These are phyloP conservation scores for Fraxinus baroniana DNA, from an alignment of 305 asterid species.

Conservation along the genomic window DNA sequence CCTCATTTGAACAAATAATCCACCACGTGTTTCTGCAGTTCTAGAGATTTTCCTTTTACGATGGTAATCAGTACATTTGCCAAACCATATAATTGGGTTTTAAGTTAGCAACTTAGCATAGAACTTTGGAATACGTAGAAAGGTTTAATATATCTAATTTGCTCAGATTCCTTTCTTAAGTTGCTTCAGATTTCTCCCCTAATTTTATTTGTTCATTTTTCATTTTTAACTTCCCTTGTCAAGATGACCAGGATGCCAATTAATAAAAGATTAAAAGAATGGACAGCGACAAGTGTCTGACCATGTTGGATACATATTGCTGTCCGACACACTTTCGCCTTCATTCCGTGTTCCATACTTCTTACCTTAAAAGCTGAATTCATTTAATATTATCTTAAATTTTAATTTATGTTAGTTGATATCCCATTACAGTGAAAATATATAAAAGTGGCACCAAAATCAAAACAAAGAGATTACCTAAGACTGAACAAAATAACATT, in stretches of 20 bases:
- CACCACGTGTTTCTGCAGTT: neutral
- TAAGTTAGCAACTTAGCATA: neutral
- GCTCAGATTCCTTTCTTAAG: neutral
- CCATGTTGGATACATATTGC: neutral
- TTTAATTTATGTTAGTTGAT: neutral
- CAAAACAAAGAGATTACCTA: neutral
- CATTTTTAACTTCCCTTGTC: neutral
- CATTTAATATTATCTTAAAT: neutral
- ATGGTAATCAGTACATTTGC: neutral
- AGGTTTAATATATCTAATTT: neutral
- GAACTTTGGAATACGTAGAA: neutral
- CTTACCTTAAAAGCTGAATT: neutral
- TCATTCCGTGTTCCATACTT: neutral
- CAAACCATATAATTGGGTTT: neutral
- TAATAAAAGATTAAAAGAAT: neutral
- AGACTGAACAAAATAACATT: constrained; percentile 12
- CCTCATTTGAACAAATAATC: neutral
- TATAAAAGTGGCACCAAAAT: neutral
- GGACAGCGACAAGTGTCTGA: neutral
- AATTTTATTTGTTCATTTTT: neutral
- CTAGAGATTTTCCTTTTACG: neutral
- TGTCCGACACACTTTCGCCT: neutral
- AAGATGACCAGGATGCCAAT: neutral
- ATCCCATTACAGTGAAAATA: neutral
- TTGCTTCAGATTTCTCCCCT: neutral